phyloP scores from a whole-genome alignment of 352 stramenopile genomes.

The Phytophthora capsici region DNA sequence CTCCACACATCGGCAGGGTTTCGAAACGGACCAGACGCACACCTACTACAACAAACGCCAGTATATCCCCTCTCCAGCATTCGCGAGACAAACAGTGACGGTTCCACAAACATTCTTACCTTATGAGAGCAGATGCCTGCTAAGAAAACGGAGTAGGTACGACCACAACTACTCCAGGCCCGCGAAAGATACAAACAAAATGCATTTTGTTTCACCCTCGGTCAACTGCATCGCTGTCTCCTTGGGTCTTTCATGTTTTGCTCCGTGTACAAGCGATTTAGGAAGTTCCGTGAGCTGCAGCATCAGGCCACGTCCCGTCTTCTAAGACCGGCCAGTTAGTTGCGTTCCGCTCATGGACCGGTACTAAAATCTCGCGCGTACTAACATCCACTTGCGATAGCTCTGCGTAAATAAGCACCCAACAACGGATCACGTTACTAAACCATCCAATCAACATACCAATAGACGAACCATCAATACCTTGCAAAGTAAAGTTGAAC shows the following conservation, averaged over 20 bases:
- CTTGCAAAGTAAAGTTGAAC: slow-evolving; percentile 95
- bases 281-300: slow-evolving; percentile 36
- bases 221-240: slow-evolving; percentile 32
- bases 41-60: slow-evolving; percentile 43
- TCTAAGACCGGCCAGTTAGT: slow-evolving; percentile 81
- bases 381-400: slow-evolving; percentile 74
- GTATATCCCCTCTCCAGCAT: slow-evolving; percentile 39
- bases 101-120: slow-evolving; percentile 66
- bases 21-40: slow-evolving; percentile 49
- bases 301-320: slow-evolving; percentile 73
- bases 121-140: slow-evolving; percentile 39
- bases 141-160: slow-evolving; percentile 11
- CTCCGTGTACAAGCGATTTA: slow-evolving; percentile 38
- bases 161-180: slow-evolving; percentile 3
- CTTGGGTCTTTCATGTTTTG: slow-evolving; percentile 39
- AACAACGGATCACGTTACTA: background rate
- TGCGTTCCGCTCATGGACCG: slow-evolving; percentile 65
- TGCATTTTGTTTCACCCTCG: slow-evolving; percentile 56
- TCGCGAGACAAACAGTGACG: slow-evolving; percentile 17
- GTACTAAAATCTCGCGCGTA: slow-evolving; percentile 83
- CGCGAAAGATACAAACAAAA: slow-evolving; percentile 58
- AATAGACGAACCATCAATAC: slow-evolving; percentile 30
- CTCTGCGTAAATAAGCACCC: slow-evolving; percentile 45
- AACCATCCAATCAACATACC: background rate
- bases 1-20: slow-evolving; percentile 67